Percentiles rank a stretch among this genome's conserved stretches.
These are phyloP conservation scores for Globisporangium spiculum DNA, from an alignment of 352 stramenopile species.

Conservation along the genomic window DNA sequence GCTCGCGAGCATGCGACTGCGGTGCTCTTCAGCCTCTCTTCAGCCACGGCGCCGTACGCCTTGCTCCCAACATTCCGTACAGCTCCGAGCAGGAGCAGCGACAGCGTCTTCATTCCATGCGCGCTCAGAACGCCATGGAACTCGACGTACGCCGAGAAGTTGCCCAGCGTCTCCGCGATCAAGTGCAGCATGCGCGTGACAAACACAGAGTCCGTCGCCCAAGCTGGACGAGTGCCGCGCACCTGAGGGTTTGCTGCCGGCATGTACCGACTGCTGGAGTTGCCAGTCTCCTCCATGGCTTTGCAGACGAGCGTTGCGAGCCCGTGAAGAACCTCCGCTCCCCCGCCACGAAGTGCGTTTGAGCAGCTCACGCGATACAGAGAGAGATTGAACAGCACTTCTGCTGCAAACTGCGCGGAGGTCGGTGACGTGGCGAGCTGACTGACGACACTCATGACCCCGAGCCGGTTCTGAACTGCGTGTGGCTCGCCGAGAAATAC, in stretches of 20 bases:
- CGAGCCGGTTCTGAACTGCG: conserved; percentile 61
- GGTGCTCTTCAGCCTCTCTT: conserved; percentile 44
- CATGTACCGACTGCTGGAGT: conserved; percentile 15
- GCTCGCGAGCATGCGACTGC: conserved; percentile 50
- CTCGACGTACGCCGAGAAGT: conserved; percentile 67
- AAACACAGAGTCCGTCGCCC: conserved; percentile 4
- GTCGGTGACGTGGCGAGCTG: conserved; percentile 35
- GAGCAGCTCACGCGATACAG: conserved; percentile 56
- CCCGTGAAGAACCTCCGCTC: conserved; percentile 51
- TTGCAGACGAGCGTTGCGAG: conserved; percentile 48
- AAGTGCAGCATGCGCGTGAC: conserved; percentile 39
- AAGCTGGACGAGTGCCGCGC: conserved; percentile 1
- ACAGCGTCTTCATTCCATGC: conserved; percentile 51
- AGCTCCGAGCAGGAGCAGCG: conserved; percentile 39
- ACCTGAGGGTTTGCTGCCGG: background rate
- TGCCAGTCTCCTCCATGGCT: conserved; percentile 32
- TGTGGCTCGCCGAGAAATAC: conserved; percentile 74
- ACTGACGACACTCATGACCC: conserved; percentile 58
- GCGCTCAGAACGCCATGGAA: conserved; percentile 48
- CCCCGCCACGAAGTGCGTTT: conserved; percentile 48
- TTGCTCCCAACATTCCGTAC: conserved; percentile 47
- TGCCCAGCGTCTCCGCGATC: conserved; percentile 57
- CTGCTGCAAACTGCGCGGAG: conserved; percentile 55
- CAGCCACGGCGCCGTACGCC: conserved; percentile 27
- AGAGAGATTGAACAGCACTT: conserved; percentile 73